These are phyloP conservation scores for Quercus berberidifolia DNA, from an alignment of 306 rosid genomes.

Conservation along the genomic window DNA sequence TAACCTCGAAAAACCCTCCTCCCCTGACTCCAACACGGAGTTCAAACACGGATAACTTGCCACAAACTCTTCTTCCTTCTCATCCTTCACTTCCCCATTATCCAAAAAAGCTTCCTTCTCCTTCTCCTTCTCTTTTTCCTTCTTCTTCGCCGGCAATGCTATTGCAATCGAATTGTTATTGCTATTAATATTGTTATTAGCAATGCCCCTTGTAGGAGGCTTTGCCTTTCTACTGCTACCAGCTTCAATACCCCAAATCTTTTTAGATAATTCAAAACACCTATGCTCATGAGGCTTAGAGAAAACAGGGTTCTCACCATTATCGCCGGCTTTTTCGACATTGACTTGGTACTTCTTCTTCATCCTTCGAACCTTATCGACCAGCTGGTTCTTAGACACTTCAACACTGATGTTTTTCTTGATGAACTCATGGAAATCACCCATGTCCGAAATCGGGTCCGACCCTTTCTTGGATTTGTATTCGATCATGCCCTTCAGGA, in stretches of 20 bases:
- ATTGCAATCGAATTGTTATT: neutral
- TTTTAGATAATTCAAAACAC: conserved; percentile 31
- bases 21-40: conserved; percentile 10
- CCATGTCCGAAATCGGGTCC: conserved; percentile 32
- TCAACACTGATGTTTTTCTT: conserved; percentile 35
- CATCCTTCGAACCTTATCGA: conserved; percentile 40
- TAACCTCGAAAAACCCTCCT: neutral
- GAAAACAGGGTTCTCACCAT: conserved; percentile 31
- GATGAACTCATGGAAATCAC: conserved; percentile 29
- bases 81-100: conserved; percentile 12
- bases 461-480: conserved; percentile 26
- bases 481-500: conserved; percentile 49
- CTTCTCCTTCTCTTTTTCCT: conserved; percentile 1
- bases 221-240: conserved; percentile 12
- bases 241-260: conserved; percentile 29
- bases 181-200: too few relatives aligned
- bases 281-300: conserved; percentile 31
- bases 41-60: conserved; percentile 22
- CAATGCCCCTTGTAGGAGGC: neutral
- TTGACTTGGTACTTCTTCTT: conserved; percentile 41
- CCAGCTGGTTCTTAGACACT: conserved; percentile 31
- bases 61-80: conserved; percentile 12
- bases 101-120: neutral
- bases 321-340: conserved; percentile 17
- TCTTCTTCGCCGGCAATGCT: conserved; percentile 16